Percentiles rank a stretch among this genome's conserved stretches.
Evolutionary conservation across 108 stramenopile species (phyloP).

Genomic region (Cylindrotheca fusiformis): DNA sequence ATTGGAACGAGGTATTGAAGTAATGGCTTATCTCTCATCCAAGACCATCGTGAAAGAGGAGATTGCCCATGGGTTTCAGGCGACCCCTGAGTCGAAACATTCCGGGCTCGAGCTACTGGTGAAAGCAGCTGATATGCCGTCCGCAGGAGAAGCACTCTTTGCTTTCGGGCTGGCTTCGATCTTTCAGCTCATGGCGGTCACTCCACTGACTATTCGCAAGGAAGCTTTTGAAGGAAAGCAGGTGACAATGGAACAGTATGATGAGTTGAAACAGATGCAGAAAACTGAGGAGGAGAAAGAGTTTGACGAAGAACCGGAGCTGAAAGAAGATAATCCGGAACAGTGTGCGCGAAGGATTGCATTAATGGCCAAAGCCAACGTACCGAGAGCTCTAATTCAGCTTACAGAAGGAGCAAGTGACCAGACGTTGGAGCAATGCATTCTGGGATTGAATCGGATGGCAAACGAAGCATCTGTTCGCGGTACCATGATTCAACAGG

Average conservation of each 20-base stretch:
- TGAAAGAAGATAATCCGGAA: slow-evolving; percentile 56
- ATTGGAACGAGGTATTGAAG: slow-evolving; percentile 91
- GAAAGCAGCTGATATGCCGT: slow-evolving; percentile 51
- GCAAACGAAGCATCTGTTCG: slow-evolving; percentile 79
- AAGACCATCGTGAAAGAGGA: slow-evolving; percentile 91
- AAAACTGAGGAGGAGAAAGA: slow-evolving; percentile 87
- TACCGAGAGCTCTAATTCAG: slow-evolving; percentile 81
- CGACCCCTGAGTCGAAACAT: slow-evolving; percentile 33
- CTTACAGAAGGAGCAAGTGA: slow-evolving; percentile 83
- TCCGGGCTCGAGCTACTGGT: slow-evolving; percentile 76
- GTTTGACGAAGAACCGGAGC: slow-evolving; percentile 45
- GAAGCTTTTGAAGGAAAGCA: slow-evolving; percentile 92
- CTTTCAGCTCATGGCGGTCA: slow-evolving; percentile 81
- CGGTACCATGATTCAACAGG: slow-evolving; percentile 94
- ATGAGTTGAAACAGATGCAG: slow-evolving; percentile 84
- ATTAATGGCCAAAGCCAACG: slow-evolving; percentile 78
- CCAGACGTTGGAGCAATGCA: slow-evolving; percentile 66
- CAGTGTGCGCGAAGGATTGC: slow-evolving; percentile 65
- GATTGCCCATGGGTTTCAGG: slow-evolving; percentile 80
- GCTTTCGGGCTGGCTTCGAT: slow-evolving; percentile 88
- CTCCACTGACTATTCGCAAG: slow-evolving; percentile 78
- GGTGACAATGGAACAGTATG: slow-evolving; percentile 95
- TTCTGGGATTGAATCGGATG: slow-evolving; percentile 77
- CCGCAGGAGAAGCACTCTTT: slow-evolving; percentile 53
- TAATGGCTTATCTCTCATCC: slow-evolving; percentile 80